A percentile compares a stretch with the other conserved stretches of the same genome.
phyloP scores from a whole-genome alignment of 2,329 filamentous ascomycete species.

The Aspergillus amoenus region DNA sequence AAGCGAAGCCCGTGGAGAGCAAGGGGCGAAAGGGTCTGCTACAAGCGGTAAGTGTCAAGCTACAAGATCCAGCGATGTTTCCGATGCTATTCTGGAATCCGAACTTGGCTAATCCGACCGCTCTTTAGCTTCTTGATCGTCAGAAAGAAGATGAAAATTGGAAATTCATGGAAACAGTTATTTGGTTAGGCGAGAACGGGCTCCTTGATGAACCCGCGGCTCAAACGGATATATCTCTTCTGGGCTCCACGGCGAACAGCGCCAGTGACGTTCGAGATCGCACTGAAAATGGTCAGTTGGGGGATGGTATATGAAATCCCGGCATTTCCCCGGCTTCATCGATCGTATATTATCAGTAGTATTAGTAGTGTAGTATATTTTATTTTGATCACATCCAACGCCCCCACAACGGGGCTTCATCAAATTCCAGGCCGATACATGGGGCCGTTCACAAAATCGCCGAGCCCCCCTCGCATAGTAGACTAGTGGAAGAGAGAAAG shows the following conservation, averaged over 20 bases:
- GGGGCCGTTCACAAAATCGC: no score
- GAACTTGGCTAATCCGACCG: constrained; percentile 4
- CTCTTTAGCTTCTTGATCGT: constrained; percentile 41
- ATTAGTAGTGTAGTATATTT: neutral
- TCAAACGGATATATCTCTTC: neutral
- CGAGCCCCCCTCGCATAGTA: no score
- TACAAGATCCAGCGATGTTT: neutral
- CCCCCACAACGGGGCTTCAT: neutral
- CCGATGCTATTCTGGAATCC: neutral
- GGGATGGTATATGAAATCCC: neutral
- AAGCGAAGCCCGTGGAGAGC: constrained; percentile 28
- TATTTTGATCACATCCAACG: no score
- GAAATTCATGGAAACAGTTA: constrained; percentile 43
- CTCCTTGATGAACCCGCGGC: constrained; percentile 31
- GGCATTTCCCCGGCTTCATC: neutral
- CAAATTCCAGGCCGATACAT: neutral
- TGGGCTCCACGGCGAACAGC: neutral
- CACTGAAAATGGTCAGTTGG: neutral
- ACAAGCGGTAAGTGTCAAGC: constrained; percentile 38
- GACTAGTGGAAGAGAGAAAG: neutral
- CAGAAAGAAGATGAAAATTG: constrained; percentile 45
- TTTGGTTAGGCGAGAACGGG: constrained; percentile 43
- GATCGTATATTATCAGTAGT: neutral
- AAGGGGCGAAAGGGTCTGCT: constrained; percentile 43
- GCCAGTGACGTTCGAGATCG: neutral